A percentile compares a stretch with the other conserved stretches of the same genome.
Conservation (phyloP, 2,329 filamentous ascomycete species). For the Corinectria fuckeliana region DNA sequence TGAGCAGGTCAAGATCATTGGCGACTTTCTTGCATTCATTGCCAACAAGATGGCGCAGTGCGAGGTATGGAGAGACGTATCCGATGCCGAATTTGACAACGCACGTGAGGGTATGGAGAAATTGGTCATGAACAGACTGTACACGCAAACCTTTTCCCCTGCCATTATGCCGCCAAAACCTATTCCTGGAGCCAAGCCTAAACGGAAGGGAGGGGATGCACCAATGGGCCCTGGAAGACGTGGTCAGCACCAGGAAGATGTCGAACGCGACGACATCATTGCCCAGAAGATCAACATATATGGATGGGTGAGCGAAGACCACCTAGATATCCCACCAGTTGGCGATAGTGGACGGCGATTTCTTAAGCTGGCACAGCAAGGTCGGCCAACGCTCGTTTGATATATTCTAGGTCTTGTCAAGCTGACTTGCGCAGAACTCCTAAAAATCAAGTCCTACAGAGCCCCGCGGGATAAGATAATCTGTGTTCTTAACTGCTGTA, state of each 20-base stretch:
- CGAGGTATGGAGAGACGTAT: constrained; percentile 95
- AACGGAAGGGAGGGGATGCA: constrained; percentile 71
- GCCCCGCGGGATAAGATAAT: constrained; percentile 99
- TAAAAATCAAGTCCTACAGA: constrained; percentile 96
- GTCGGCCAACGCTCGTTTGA: constrained; percentile 47
- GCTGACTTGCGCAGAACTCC: constrained; percentile 68
- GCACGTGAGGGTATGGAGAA: constrained; percentile 99
- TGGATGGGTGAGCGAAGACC: constrained; percentile 90
- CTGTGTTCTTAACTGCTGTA: constrained; percentile 97
- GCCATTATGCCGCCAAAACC: constrained; percentile 84
- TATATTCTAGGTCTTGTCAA: constrained; percentile 1
- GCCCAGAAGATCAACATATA: constrained; percentile 98
- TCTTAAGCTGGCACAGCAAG: constrained; percentile 86
- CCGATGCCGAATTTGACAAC: constrained; percentile 97
- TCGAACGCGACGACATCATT: constrained; percentile 94
- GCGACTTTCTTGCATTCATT: constrained; percentile 95
- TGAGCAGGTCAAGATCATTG: constrained; percentile 98
- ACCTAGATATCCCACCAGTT: constrained; percentile 88
- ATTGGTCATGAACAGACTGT: constrained; percentile 96
- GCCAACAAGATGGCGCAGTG: constrained; percentile 98
- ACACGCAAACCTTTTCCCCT: constrained; percentile 94
- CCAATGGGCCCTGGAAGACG: constrained; percentile 80
- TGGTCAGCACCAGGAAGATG: constrained; percentile 97
- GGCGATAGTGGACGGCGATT: constrained; percentile 89
- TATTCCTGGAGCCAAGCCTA: constrained; percentile 71